Percentiles rank a stretch among this genome's conserved stretches.
These are phyloP conservation scores for Jatropha podagrica DNA, from an alignment of 441 rosid genomes.

Conservation along the genomic window DNA sequence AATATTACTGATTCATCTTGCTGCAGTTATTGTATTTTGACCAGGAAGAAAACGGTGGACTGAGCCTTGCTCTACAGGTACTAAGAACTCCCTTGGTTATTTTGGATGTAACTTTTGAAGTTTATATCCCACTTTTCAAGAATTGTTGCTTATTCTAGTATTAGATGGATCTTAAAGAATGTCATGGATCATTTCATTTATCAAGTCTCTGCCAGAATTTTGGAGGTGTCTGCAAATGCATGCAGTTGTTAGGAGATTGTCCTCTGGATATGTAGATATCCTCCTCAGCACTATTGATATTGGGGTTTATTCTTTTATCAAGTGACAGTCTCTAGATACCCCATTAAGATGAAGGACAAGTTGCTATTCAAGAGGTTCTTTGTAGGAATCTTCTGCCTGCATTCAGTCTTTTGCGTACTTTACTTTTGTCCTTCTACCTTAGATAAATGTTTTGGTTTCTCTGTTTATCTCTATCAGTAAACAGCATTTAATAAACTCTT, in stretches of 20 bases:
- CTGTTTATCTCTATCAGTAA: background rate
- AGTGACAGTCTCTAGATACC: background rate
- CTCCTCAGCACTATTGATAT: background rate
- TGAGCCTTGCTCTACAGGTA: conserved; percentile 94
- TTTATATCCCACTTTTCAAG: background rate
- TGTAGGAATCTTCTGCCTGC: background rate
- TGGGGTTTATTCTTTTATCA: background rate
- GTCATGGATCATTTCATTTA: background rate
- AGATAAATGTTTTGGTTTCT: background rate
- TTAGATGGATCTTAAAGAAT: conserved; percentile 2
- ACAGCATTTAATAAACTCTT: background rate
- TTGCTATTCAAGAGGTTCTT: background rate
- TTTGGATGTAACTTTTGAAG: background rate
- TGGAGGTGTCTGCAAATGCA: background rate
- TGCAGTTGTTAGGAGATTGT: background rate
- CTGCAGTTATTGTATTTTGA: conserved; percentile 89
- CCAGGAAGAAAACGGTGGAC: conserved; percentile 68
- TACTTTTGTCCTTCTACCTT: too few species aligned
- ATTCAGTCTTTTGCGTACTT: background rate
- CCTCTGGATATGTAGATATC: background rate
- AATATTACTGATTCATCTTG: conserved; percentile 30
- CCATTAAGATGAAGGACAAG: background rate
- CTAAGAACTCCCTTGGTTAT: background rate
- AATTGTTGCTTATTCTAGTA: conserved; percentile 2
- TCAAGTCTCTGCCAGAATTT: background rate